Evolutionary conservation across 140 eudicot genomes (phyloP).

Genomic region (Cichorium intybus): DNA sequence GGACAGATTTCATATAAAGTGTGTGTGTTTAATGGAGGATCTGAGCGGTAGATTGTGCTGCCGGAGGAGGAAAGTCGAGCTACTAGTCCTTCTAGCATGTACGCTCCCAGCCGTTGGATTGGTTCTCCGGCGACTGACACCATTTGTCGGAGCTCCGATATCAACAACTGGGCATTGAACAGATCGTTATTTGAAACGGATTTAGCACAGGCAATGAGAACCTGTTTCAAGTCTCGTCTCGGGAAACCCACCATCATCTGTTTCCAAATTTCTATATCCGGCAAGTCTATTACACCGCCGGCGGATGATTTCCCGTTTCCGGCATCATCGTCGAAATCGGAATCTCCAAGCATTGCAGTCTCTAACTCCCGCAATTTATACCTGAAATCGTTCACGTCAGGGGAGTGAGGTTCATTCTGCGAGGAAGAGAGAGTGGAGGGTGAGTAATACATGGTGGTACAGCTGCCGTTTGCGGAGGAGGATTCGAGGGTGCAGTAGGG

Average conservation of each 20-base stretch:
- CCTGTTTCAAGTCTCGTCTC: slow-evolving; percentile 50
- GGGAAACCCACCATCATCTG: slow-evolving; percentile 53
- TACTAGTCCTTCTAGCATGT: slow-evolving; percentile 74
- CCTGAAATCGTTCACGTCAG: slow-evolving; percentile 49
- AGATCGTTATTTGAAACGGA: slow-evolving; percentile 45
- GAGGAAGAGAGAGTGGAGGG: slow-evolving; percentile 40
- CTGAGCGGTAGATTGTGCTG: slow-evolving; percentile 47
- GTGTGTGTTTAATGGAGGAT: slow-evolving; percentile 31
- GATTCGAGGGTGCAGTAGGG: slow-evolving; percentile 77
- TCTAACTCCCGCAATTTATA: slow-evolving; percentile 65
- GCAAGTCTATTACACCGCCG: slow-evolving; percentile 24
- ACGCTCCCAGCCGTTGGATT: slow-evolving; percentile 67
- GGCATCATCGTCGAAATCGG: slow-evolving; percentile 41
- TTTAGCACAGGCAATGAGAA: slow-evolving; percentile 52
- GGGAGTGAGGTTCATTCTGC: slow-evolving; percentile 33
- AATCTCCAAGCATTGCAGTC: slow-evolving; percentile 62
- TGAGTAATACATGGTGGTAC: slow-evolving; percentile 36
- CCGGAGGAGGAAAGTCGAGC: slow-evolving; percentile 63
- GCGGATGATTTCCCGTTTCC: slow-evolving; percentile 28
- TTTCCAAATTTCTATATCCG: slow-evolving; percentile 62
- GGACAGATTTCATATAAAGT: slow-evolving; percentile 65
- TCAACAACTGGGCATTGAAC: slow-evolving; percentile 30
- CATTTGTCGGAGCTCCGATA: slow-evolving; percentile 47
- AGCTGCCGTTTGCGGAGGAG: slow-evolving; percentile 49
- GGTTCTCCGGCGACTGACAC: slow-evolving; percentile 74